Base-by-base conservation (phyloP, 129 eudicot species). In the Tagetes patula region DNA sequence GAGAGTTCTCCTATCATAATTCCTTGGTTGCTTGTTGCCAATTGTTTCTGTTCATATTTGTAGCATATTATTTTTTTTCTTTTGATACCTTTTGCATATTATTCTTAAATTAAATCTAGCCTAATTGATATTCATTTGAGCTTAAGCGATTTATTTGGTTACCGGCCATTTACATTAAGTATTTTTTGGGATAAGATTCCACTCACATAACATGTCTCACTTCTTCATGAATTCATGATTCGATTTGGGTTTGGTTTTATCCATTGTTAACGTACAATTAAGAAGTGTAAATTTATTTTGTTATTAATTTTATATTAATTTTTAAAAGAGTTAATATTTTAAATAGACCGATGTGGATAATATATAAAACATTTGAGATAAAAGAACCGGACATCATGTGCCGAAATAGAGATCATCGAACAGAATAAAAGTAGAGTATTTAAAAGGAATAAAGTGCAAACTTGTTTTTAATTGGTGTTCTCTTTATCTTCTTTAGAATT, bases 101-200 rank as follows among this genome's bases (percentile, higher is more conserved):
- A 54, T 54, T 54, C 36, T 20, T 54, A 36, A 54, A 54, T 20
- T 54, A 36, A 54, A 54, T 27, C 36, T 54, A 27, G 61, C 11
- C 36, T 54, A 54, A 11, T 54, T 54, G 36, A 54, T 27, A 54
- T 54, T 39, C 49, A n/a, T 48, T 39, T 4, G 7, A 3, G 10
- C 41, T 38, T 39, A 64, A 37, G 31, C n/a, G 53, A 65, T 65
- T 65, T 31, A 52, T 41, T 20, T 65, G 70, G 41, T 65, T n/a
- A 64, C 67, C 3, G 36, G 3, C 36, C 37, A 62, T 34, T 62
- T 8, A 3, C 14, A 38, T 12, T 3, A n/a, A 64, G 39, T 39
- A 64, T 39, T 64, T 1, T n/a, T 64, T 6, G 3, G 12, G 48
- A 64, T 64, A 64, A n/a, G 46, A 38, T 62, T 3, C 37, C 47